A percentile compares a stretch with the other conserved stretches of the same genome.
Conservation (phyloP, 768 basidiomycete genomes). For the Krasilnikovozyma curviuscula region DNA sequence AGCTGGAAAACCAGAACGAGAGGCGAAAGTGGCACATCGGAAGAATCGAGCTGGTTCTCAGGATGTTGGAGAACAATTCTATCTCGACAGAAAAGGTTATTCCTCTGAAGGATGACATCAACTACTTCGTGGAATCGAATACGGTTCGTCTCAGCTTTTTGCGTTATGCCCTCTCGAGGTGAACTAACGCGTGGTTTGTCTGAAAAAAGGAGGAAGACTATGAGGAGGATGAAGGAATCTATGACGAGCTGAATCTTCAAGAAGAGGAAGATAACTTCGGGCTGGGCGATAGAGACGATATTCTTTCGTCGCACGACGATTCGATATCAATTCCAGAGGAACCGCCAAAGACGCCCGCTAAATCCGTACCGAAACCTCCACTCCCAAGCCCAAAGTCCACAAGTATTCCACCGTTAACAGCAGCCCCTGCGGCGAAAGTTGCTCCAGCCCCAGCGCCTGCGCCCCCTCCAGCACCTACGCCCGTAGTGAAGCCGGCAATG, state of each 20-base stretch:
- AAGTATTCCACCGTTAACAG: conserved; percentile 56
- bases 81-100: conserved; percentile 61
- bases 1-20: conserved; percentile 76
- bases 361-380: conserved; percentile 41
- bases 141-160: conserved; percentile 40
- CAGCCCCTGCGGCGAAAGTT: too few species aligned
- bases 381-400: conserved; percentile 41
- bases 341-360: conserved; percentile 33
- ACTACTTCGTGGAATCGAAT: conserved; percentile 90
- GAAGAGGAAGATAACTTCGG: conserved; percentile 89
- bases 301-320: conserved; percentile 52
- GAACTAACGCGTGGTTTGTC: neutral
- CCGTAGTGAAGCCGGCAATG: conserved; percentile 7
- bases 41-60: conserved; percentile 77
- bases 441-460: conserved; percentile 29
- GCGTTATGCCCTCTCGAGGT: neutral
- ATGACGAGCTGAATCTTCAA: conserved; percentile 90
- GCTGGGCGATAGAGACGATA: conserved; percentile 43
- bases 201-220: conserved; percentile 71
- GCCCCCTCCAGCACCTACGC: conserved; percentile 33
- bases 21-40: conserved; percentile 87
- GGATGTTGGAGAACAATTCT: conserved; percentile 83
- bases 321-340: conserved; percentile 39
- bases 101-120: conserved; percentile 76
- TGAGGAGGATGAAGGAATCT: conserved; percentile 91